Percentiles rank a stretch among this genome's conserved stretches.
Conservation (phyloP, 164 flowering plant genomes). For the Taxillus chinensis region DNA sequence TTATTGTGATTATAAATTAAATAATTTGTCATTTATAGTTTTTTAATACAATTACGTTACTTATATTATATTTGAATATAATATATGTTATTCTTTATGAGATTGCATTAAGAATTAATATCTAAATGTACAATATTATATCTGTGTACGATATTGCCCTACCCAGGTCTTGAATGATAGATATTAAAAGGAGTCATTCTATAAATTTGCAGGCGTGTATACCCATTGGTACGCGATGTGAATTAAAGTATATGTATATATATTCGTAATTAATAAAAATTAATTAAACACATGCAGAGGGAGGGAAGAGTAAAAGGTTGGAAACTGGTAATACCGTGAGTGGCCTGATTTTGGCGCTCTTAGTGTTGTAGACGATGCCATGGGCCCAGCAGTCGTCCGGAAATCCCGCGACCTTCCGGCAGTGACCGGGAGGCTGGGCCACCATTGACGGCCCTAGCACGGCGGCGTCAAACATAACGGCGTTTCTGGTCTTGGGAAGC, state of each 20-base stretch:
- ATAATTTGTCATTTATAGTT: too few species aligned
- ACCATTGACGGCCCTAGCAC: slow-evolving; percentile 35
- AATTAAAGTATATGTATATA: too few species aligned
- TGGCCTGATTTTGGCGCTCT: slow-evolving; percentile 24
- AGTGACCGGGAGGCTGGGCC: slow-evolving; percentile 16
- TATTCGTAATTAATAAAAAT: too few species aligned
- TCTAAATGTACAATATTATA: too few species aligned
- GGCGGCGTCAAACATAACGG: slow-evolving; percentile 53
- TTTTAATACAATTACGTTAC: too few species aligned
- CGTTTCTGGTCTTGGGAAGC: slow-evolving; percentile 41
- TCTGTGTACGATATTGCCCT: too few species aligned
- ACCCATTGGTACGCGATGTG: too few species aligned
- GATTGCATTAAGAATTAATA: too few species aligned
- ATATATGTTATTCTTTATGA: too few species aligned
- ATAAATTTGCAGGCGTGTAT: too few species aligned
- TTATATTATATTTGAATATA: too few species aligned
- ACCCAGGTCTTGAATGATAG: neutral
- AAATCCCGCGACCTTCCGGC: slow-evolving; percentile 16
- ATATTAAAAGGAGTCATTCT: neutral
- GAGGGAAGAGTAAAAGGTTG: neutral
- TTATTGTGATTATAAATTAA: too few species aligned
- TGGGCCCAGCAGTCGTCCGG: slow-evolving; percentile 62
- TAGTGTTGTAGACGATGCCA: slow-evolving; percentile 39
- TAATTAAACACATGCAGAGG: neutral
- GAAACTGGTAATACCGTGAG: slow-evolving; percentile 28